Conservation (phyloP, 495 filamentous ascomycete genomes). For the Xylaria bambusicola region DNA sequence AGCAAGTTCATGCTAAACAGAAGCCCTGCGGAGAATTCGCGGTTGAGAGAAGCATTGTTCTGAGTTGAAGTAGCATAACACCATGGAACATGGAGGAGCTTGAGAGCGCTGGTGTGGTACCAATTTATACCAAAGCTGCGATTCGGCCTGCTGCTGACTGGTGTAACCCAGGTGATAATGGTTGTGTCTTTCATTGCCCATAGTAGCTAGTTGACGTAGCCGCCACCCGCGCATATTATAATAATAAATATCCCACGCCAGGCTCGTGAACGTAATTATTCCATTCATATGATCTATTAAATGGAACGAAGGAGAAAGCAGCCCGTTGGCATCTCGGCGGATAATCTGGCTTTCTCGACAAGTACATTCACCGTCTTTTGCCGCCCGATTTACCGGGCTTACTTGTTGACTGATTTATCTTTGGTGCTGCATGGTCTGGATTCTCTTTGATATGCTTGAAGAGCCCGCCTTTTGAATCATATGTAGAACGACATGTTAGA, state of each 20-base stretch:
- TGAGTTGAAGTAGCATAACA: not conserved
- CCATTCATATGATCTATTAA: not conserved
- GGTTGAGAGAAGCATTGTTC: not conserved
- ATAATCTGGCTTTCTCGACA: not conserved
- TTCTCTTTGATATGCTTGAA: conserved; percentile 72
- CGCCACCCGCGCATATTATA: not conserved
- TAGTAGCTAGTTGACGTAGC: not conserved
- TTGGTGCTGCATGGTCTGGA: conserved; percentile 56
- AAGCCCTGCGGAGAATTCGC: not conserved
- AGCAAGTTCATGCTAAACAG: not conserved
- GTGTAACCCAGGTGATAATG: not conserved
- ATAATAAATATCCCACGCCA: too few relatives aligned
- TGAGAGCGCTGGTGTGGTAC: not conserved
- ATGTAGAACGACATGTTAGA: conserved; percentile 58
- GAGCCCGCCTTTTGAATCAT: conserved; percentile 68
- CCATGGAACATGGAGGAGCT: not conserved
- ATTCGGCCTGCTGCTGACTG: not conserved
- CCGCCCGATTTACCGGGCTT: conserved; percentile 30
- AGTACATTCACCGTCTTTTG: conserved; percentile 38
- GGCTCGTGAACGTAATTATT: too few relatives aligned
- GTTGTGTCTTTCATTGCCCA: not conserved
- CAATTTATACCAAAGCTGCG: not conserved
- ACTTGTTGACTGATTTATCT: conserved; percentile 29
- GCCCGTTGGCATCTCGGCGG: not conserved
- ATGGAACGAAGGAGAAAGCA: not conserved